phyloP scores from a whole-genome alignment of 345 rosid genomes.

The Psidium friedrichsthalianum region DNA sequence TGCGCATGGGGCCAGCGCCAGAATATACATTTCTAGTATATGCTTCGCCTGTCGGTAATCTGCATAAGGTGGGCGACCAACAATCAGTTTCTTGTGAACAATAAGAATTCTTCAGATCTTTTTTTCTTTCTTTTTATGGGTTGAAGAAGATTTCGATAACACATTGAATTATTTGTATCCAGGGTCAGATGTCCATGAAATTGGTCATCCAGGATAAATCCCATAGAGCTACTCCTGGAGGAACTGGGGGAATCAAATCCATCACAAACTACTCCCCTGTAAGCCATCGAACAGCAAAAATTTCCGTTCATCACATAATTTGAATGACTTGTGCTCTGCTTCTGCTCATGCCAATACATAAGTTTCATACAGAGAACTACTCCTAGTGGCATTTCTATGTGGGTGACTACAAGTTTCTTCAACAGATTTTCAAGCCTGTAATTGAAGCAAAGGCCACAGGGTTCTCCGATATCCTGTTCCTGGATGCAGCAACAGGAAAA shows the following conservation, averaged over 20 bases:
- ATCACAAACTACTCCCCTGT: slow-evolving; percentile 24
- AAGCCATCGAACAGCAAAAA: background rate
- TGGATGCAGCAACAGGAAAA: slow-evolving; percentile 19
- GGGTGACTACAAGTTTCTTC: background rate
- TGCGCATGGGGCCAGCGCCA: slow-evolving; percentile 2
- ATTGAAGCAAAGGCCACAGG: slow-evolving; percentile 14
- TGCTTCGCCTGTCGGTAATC: slow-evolving; percentile 19
- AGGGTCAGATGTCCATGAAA: slow-evolving; percentile 1
- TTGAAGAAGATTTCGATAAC: background rate
- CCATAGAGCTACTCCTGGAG: slow-evolving; percentile 17
- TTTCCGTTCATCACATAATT: background rate
- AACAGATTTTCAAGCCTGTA: slow-evolving; percentile 14
- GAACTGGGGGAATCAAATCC: slow-evolving; percentile 19
- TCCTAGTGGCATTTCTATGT: background rate
- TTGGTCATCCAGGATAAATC: slow-evolving; percentile 8
- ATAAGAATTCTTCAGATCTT: background rate
- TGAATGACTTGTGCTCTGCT: background rate
- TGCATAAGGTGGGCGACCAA: slow-evolving; percentile 11
- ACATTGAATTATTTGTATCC: background rate
- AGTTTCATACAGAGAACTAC: background rate
- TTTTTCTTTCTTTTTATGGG: background rate
- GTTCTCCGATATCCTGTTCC: slow-evolving; percentile 18
- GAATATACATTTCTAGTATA: slow-evolving; percentile 9
- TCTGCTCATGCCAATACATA: background rate
- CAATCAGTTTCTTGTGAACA: background rate